A percentile compares a stretch with the other conserved stretches of the same genome.
phyloP scores from a whole-genome alignment of 441 rosid species.

The Syzygium syzygioides region DNA sequence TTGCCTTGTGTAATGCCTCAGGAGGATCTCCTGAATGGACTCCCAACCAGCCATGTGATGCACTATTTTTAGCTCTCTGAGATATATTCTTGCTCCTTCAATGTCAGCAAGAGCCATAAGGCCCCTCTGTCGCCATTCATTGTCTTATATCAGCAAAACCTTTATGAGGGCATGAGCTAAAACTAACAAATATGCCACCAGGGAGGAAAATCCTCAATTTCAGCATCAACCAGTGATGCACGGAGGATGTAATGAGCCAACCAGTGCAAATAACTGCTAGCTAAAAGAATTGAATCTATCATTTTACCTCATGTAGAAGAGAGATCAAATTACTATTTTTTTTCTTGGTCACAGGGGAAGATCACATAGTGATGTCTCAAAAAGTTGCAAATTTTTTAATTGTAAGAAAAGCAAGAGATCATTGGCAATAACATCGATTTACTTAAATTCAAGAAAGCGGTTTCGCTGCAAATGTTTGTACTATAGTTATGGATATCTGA shows the following conservation, averaged over 20 bases:
- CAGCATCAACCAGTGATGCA: background rate
- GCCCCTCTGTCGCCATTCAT: conserved; percentile 59
- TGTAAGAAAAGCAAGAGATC: background rate
- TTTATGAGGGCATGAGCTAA: background rate
- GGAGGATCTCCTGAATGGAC: conserved; percentile 86
- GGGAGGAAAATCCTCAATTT: background rate
- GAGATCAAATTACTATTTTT: background rate
- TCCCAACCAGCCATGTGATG: conserved; percentile 97
- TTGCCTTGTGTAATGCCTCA: conserved; percentile 82
- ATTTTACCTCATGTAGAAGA: background rate
- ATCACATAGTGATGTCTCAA: background rate
- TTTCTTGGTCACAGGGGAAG: background rate
- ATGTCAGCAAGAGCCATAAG: conserved; percentile 98
- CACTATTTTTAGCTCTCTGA: conserved; percentile 69
- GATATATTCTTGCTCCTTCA: conserved; percentile 91
- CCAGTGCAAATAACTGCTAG: background rate
- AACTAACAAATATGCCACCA: background rate
- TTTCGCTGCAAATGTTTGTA: background rate
- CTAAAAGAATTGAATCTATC: background rate
- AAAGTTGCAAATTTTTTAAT: background rate
- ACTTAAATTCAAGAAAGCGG: background rate
- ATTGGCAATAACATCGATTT: background rate
- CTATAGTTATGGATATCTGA: background rate
- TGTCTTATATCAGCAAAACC: background rate
- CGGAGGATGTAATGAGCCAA: background rate